Base-by-base conservation (phyloP, 441 rosid species). In the Capsella rubella region DNA sequence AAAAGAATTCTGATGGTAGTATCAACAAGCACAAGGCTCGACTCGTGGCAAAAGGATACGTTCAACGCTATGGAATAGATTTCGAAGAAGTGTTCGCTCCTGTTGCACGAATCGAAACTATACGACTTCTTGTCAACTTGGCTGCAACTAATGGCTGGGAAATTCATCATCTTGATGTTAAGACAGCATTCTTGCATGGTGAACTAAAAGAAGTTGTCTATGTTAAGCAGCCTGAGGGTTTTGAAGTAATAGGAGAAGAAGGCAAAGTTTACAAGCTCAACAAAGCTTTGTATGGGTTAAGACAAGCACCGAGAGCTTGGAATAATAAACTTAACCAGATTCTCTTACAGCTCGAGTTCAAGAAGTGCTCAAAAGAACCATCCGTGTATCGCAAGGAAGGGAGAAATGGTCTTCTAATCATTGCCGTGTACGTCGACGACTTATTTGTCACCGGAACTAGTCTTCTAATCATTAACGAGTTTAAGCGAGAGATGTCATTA, bases 391-490 rank as follows among this genome's bases (percentile, higher is more conserved):
- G 14, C 0, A 40, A 40, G 1, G 12, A 3, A 4, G 13, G 3
- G 0, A 8, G 4, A 0, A 0, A 2, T 0, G 1, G 0, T 3
- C 4, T 10, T 0, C 1, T 39, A 0, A 3, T 39, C 1, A 3
- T 39, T 0, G 42, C 1, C 0, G 13, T 39, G 0, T 39, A 39
- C 3, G 42, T 39, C 0, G 42, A 39, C 1, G 42, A 39, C 3
- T 2, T 39, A 4, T 39, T 39, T 9, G 13, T 39, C 0, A 39
- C 13, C 3, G 42, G 42, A 1, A 39, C 42, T 2, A 2, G 0
- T 3, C 4, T 10, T 3, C 0, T 2, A 0, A 2, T 3, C 4
- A 39, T 39, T 0, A 9, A 0, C 1, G 13, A 39, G 13, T 39
- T 10, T 2, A 39, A 39, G 1, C 0, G 3, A 0, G 42, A 10